Percentiles rank a stretch among this genome's conserved stretches.
Conservation (phyloP, 2,329 filamentous ascomycete species). For the Diplodia seriata region DNA sequence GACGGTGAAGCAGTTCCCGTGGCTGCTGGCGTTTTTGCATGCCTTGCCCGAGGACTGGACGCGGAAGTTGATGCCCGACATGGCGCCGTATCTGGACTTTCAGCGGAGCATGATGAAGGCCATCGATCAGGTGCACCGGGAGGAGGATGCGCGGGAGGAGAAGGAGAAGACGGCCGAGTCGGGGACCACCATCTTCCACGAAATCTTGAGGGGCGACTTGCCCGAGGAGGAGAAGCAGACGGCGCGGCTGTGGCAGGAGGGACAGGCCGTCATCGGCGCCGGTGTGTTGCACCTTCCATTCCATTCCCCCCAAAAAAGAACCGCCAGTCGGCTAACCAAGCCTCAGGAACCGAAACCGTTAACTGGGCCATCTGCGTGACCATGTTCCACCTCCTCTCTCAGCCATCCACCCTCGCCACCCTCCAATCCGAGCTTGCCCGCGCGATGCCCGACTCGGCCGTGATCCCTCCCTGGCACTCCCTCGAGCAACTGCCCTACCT, state of each 20-base stretch:
- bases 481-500: conserved; percentile 35
- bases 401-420: conserved; percentile 40
- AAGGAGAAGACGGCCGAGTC: conserved; percentile 3
- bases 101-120: conserved; percentile 31
- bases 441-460: conserved; percentile 13
- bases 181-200: conserved; percentile 34
- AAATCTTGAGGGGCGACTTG: conserved; percentile 33
- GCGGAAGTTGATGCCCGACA: conserved; percentile 24
- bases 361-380: conserved; percentile 45
- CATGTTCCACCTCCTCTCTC: conserved; percentile 47
- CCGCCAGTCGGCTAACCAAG: conserved; percentile 34
- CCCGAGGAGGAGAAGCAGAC: conserved; percentile 33
- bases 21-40: conserved; percentile 33
- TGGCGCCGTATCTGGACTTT: conserved; percentile 33
- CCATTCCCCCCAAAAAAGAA: conserved; percentile 7
- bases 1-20: conserved; percentile 37
- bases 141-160: conserved; percentile 7
- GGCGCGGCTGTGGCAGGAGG: conserved; percentile 33
- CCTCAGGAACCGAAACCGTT: conserved; percentile 50
- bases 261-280: conserved; percentile 33
- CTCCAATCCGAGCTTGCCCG: conserved; percentile 47
- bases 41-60: conserved; percentile 21
- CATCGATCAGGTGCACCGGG: conserved; percentile 28
- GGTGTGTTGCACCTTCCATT: conserved; percentile 15
- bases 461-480: not conserved